These are phyloP conservation scores for Climacium dendroides DNA, from an alignment of 225 moss, liverwort and hornwort genomes.

Conservation along the genomic window DNA sequence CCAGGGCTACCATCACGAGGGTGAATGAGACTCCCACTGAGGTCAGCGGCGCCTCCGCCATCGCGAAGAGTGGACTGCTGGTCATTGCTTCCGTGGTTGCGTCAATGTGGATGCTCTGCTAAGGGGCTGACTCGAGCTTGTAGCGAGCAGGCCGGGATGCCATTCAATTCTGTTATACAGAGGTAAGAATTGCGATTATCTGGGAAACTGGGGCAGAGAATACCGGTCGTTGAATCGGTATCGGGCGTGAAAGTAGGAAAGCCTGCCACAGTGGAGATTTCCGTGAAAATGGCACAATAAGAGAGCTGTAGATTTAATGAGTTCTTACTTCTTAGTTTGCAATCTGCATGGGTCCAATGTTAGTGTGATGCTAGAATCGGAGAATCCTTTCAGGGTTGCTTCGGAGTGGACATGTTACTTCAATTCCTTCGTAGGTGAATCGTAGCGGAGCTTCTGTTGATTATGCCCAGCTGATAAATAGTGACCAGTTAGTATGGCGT, in stretches of 20 bases:
- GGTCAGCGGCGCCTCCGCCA: background rate
- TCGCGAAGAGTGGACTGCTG: background rate
- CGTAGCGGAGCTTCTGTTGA: background rate
- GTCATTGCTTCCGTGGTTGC: background rate
- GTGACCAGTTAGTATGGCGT: background rate
- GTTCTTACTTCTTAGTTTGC: background rate
- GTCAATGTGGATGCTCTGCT: background rate
- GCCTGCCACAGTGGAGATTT: background rate
- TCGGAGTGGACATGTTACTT: background rate
- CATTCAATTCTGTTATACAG: background rate
- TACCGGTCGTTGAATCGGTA: background rate
- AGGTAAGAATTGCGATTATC: background rate
- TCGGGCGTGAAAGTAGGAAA: background rate
- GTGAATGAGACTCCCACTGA: background rate
- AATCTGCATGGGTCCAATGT: background rate
- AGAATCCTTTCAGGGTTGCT: background rate
- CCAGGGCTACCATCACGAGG: background rate
- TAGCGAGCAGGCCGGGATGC: no score
- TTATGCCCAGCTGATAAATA: background rate
- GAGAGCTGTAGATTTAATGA: background rate
- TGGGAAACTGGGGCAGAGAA: background rate
- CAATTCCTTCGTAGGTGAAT: background rate
- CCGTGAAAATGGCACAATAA: background rate
- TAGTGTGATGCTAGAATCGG: background rate
- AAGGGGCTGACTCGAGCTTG: background rate